Percentiles rank a stretch among this genome's conserved stretches.
phyloP scores from a whole-genome alignment of 139 green algal species.

The Pleodorina starrii region DNA sequence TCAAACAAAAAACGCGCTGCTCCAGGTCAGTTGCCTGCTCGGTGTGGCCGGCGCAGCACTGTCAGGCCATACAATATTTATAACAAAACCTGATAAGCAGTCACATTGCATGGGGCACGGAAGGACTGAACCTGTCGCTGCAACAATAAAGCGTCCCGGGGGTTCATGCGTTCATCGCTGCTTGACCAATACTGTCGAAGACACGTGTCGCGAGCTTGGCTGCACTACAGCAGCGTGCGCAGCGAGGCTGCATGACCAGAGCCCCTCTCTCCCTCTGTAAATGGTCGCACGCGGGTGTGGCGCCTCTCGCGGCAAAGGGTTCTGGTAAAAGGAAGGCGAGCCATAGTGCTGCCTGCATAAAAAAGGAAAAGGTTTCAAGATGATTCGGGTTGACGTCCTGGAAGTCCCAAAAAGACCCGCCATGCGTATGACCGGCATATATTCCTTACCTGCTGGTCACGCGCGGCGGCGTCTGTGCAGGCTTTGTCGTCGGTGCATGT shows the following conservation, averaged over 20 bases:
- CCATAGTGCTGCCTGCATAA: background rate
- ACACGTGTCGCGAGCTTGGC: background rate
- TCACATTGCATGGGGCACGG: too few relatives aligned
- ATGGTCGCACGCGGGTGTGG: background rate
- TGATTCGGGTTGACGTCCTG: too few relatives aligned
- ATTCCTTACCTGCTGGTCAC: background rate
- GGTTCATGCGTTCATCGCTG: conserved; percentile 12
- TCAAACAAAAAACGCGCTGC: background rate
- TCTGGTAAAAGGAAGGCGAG: background rate
- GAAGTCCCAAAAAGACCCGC: too few relatives aligned
- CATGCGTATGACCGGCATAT: too few relatives aligned
- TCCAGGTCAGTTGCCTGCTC: background rate
- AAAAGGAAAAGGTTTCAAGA: background rate
- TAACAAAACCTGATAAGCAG: background rate
- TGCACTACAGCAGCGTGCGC: background rate
- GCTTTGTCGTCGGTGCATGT: background rate
- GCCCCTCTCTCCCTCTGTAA: background rate
- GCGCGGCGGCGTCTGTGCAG: background rate
- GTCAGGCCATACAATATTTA: background rate
- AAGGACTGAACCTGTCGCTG: too few relatives aligned
- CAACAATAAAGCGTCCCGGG: too few relatives aligned
- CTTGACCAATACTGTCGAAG: background rate
- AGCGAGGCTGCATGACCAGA: background rate
- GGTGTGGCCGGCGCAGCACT: background rate
- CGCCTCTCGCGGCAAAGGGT: background rate